Evolutionary conservation across 148 eudicot species (phyloP).

Genomic region (Euryodendron excelsum): DNA sequence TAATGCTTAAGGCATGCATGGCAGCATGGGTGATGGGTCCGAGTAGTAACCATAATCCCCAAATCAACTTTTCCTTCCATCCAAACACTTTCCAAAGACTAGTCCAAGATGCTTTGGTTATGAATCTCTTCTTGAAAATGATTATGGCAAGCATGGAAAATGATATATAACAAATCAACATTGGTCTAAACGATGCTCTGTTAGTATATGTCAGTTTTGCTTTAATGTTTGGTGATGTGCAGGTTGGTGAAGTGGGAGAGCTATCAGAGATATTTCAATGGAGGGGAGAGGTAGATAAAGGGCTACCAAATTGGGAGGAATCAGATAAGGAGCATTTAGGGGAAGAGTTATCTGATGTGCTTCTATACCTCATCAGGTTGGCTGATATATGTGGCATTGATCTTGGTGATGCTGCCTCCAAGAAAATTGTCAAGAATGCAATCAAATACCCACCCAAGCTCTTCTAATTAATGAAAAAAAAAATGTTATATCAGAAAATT

Average conservation of each 20-base stretch:
- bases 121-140: too few relatives aligned
- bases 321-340: slow-evolving; percentile 68
- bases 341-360: slow-evolving; percentile 72
- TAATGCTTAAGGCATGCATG: too few relatives aligned
- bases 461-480: too few relatives aligned
- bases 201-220: neutral
- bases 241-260: slow-evolving; percentile 76
- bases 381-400: slow-evolving; percentile 69
- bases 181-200: neutral
- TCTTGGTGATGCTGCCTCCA: slow-evolving; percentile 60
- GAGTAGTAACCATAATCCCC: too few relatives aligned
- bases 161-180: neutral
- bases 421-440: slow-evolving; percentile 56
- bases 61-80: too few relatives aligned
- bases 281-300: slow-evolving; percentile 72
- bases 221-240: neutral
- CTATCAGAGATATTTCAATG: slow-evolving; percentile 74
- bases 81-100: too few relatives aligned
- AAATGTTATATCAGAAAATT: too few relatives aligned
- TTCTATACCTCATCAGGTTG: slow-evolving; percentile 57
- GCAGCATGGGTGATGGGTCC: too few relatives aligned
- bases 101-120: too few relatives aligned
- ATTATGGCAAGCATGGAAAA: too few relatives aligned
- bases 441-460: slow-evolving; percentile 51
- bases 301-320: slow-evolving; percentile 66